Conservation (phyloP, 371 early-diverging fungal species). For the Fennellomyces sp. region DNA sequence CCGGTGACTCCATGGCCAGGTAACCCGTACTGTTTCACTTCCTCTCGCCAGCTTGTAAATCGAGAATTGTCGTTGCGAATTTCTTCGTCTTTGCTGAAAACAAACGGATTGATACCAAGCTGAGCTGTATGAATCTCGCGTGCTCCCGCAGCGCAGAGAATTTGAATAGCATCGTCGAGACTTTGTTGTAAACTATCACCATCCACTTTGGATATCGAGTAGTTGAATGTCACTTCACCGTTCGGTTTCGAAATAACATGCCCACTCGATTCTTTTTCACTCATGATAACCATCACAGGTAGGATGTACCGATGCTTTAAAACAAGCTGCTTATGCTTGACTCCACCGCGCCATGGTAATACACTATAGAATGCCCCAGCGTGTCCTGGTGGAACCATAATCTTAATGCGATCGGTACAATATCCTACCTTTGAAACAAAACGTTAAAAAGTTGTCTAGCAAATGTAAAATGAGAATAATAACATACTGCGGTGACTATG, state of each 20-base stretch:
- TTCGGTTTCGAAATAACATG: conserved; percentile 13
- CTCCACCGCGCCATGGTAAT: conserved; percentile 53
- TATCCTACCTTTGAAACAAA: conserved; percentile 27
- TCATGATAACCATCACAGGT: conserved; percentile 53
- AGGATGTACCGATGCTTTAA: conserved; percentile 31
- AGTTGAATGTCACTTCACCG: conserved; percentile 48
- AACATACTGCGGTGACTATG: conserved; percentile 49
- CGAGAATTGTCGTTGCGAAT: conserved; percentile 25
- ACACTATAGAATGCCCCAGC: too few relatives aligned
- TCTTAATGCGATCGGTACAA: too few relatives aligned
- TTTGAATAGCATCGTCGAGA: too few relatives aligned
- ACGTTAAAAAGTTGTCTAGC: conserved; percentile 43
- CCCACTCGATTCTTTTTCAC: conserved; percentile 62
- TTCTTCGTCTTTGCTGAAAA: conserved; percentile 23
- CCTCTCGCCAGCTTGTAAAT: conserved; percentile 19
- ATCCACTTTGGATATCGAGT: too few relatives aligned
- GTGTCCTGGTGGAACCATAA: too few relatives aligned
- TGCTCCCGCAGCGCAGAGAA: conserved; percentile 78
- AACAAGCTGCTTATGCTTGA: conserved; percentile 58
- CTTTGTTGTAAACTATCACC: too few relatives aligned
- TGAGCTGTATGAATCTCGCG: conserved; percentile 51
- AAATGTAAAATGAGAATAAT: background rate
- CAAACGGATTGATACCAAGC: conserved; percentile 35
- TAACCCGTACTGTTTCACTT: conserved; percentile 20
- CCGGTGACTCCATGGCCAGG: conserved; percentile 19